Conservation (phyloP, 371 early-diverging fungal genomes). For the Zopfochytrium polystomum region DNA sequence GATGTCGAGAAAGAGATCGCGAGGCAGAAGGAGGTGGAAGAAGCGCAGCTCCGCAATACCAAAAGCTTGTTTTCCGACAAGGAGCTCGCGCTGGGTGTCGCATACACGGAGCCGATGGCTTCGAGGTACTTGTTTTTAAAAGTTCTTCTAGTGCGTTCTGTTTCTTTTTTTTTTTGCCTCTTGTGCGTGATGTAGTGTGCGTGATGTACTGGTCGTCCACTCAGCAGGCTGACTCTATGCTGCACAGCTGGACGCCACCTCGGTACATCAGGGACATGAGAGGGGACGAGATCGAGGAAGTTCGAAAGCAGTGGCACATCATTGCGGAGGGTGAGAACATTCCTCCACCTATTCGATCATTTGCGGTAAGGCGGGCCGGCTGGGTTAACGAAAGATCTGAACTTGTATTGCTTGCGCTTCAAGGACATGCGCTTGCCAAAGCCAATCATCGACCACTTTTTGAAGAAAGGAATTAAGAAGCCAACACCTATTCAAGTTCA, state of each 20-base stretch:
- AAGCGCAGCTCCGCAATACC: conserved; percentile 68
- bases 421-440: conserved; percentile 52
- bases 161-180: background rate
- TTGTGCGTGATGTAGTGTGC: no score
- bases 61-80: conserved; percentile 79
- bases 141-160: background rate
- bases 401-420: background rate
- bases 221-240: no score
- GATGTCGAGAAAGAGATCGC: conserved; percentile 79
- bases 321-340: conserved; percentile 58
- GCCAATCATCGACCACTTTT: conserved; percentile 47
- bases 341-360: conserved; percentile 58
- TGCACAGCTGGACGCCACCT: conserved; percentile 75
- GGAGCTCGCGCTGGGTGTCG: conserved; percentile 83
- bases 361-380: conserved; percentile 32
- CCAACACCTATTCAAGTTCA: conserved; percentile 74
- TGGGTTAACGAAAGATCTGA: conserved; percentile 1
- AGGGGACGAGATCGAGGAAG: conserved; percentile 34
- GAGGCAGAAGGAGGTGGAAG: conserved; percentile 77
- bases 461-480: conserved; percentile 44
- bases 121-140: conserved; percentile 52
- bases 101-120: conserved; percentile 80
- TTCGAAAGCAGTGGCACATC: conserved; percentile 59
- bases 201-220: no score
- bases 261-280: conserved; percentile 53